phyloP scores from a whole-genome alignment of 768 basidiomycete genomes.

The Leccinum rimulosum region DNA sequence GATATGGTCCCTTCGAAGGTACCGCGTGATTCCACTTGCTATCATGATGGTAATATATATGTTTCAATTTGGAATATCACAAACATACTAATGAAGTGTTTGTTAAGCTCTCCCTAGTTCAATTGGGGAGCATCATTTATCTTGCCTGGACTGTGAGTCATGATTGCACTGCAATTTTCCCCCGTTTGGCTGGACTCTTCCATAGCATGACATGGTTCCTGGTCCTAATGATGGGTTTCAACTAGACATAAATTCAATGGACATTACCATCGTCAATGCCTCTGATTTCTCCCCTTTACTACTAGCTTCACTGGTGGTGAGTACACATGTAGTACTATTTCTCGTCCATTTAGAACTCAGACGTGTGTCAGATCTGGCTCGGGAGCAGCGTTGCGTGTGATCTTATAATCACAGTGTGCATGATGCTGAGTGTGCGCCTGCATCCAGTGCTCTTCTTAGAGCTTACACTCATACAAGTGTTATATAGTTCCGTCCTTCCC shows the following conservation, averaged over 20 bases:
- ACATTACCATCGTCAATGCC: too few relatives aligned
- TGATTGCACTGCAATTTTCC: too few relatives aligned
- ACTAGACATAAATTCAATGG: too few relatives aligned
- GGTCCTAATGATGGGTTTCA: too few relatives aligned
- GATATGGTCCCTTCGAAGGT: not conserved
- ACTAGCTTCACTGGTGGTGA: not conserved
- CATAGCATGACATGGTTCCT: not conserved
- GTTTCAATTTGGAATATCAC: too few relatives aligned
- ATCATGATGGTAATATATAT: not conserved
- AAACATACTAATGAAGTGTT: too few relatives aligned
- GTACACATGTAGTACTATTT: not conserved
- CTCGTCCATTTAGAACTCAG: not conserved
- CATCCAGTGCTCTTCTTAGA: not conserved
- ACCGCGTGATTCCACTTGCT: conserved; percentile 9
- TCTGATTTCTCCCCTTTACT: too few relatives aligned
- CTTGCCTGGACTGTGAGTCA: too few relatives aligned
- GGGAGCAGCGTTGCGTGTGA: not conserved
- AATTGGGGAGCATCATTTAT: too few relatives aligned
- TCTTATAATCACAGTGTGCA: not conserved
- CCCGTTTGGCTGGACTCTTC: too few relatives aligned
- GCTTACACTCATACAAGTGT: not conserved
- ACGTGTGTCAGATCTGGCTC: not conserved
- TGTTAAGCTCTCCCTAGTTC: too few relatives aligned
- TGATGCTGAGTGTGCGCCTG: not conserved
- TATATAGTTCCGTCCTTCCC: conserved; percentile 16